Base-by-base conservation (phyloP, 140 eudicot species). In the Erigeron philadelphicus region DNA sequence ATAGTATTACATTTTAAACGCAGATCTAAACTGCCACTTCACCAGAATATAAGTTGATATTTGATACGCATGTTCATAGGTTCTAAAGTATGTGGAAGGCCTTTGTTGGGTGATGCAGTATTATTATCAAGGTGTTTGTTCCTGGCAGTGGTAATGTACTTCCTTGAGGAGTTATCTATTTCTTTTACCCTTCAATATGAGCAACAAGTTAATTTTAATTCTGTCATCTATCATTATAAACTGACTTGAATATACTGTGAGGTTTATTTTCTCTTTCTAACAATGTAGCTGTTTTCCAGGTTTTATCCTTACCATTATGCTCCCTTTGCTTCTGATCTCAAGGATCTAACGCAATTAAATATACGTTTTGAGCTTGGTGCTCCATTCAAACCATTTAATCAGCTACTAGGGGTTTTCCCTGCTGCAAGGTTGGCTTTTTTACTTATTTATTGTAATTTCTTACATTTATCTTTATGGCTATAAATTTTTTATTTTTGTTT, bases 81-180 rank as follows among this genome's bases (percentile, higher is more conserved):
- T 89, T 17, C 17, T 70, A 75, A 93, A 82, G 70, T 93, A 93
- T 73, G 80, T 87, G 13, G 96, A 93, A 81, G 98, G 98, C 15
- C 79, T 93, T 66, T 93, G 98, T 77, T 93, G 98, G 98, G 95
- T 89, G 60, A 93, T 93, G 98, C 95, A 83, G 68, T 93, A 93
- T 83, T 93, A 89, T 79, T 93, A 93, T 75, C 85, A 93, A 86
- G 98, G 98, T 11, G 98, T 93, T 70, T 93, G 98, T 74, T 93
- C 98, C 38, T 93, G 98, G 98, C 80, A 81, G 54, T 93, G 98
- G 98, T 85, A 81, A 81, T 42, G 7, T 62, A 63, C 58, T 8
- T 11, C 13, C 42, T 21, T 57, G 25, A 41, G 49, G 25, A 21
- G 43, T 64, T 71, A 7, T 8, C 17, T 48, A 61, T 64, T 64